Percentiles rank a stretch among this genome's conserved stretches.
These are phyloP conservation scores for Alternaria tenuissima DNA, from an alignment of 2,329 filamentous ascomycete genomes.

Conservation along the genomic window DNA sequence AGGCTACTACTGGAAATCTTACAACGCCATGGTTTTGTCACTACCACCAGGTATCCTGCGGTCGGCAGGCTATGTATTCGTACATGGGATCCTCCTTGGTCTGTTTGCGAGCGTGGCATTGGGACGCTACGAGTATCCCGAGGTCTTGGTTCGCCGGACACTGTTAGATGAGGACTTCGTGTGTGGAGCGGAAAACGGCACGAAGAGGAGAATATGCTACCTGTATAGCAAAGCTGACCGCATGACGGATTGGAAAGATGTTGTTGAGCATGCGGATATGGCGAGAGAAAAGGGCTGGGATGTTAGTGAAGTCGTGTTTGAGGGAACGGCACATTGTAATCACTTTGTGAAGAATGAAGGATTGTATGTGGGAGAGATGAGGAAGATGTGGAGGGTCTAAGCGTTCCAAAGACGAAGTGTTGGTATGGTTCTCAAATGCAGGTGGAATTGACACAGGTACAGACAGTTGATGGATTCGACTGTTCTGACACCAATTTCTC, in stretches of 20 bases:
- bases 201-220: slow-evolving; percentile 61
- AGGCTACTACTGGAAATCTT: slow-evolving; percentile 28
- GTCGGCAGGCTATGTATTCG: not conserved
- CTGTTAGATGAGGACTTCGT: slow-evolving; percentile 16
- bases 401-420: not conserved
- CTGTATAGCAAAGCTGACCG: slow-evolving; percentile 64
- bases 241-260: slow-evolving; percentile 61
- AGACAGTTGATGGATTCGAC: not conserved
- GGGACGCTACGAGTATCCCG: slow-evolving; percentile 15
- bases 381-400: slow-evolving; percentile 8
- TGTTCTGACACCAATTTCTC: too few relatives aligned
- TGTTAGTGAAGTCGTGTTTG: slow-evolving; percentile 60
- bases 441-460: not conserved
- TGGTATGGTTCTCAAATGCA: too few relatives aligned
- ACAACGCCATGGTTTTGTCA: slow-evolving; percentile 12
- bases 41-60: slow-evolving; percentile 10
- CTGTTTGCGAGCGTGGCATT: slow-evolving; percentile 5
- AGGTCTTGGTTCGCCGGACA: slow-evolving; percentile 2
- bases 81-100: slow-evolving; percentile 1
- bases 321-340: slow-evolving; percentile 65
- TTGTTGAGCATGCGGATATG: slow-evolving; percentile 59
- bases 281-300: slow-evolving; percentile 58
- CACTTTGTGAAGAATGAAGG: slow-evolving; percentile 64
- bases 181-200: not conserved
- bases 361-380: slow-evolving; percentile 60